Evolutionary conservation across 1,284 basidiomycete species (phyloP), one percentile per base, ranked within the genome.

Genomic region (Marasmius tenuissimus): DNA sequence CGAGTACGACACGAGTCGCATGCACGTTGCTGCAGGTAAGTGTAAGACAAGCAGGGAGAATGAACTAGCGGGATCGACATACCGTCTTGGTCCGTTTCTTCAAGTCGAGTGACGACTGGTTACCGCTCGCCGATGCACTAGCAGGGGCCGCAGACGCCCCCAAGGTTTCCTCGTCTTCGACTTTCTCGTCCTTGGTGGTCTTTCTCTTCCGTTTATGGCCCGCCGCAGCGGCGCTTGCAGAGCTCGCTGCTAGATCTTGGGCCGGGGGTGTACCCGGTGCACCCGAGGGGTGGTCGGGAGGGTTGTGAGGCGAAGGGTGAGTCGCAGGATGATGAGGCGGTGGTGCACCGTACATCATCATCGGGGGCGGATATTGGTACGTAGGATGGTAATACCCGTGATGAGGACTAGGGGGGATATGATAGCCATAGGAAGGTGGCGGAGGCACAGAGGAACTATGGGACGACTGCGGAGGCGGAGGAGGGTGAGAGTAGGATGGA

Each of bases 1-100:
- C 96, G 92, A 69, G 90, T 90, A 39, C 96, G 87, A 76, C 94
- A 96, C 64, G 89, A 92, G 74, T 96, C 94, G 73, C 94, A 96
- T 6, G 94, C 94, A 61, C 94, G 87, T 77, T 82, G 81, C 72
- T 81, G 59, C 22, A 70, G 39, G 47, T n/a, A 49, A 48, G 39
- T 42, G 34, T 45, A 56, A 11, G 48, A 57, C 47, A 47, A 55
- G 51, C 48, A 39, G n/a, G 33, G 34, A 38, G 4, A 18, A 27
- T 45, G 54, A 57, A 57, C 59, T 45, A 33, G 37, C 45, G 45
- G 38, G 33, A 51, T 20, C 16, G 38, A 63, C 74, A 16, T 70
- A 91, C 89, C 2, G 93, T 96, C 79, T 96, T 96, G 50, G 91
- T 93, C 59, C 93, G 88, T 75, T 96, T 96, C 78, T 92, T 93